Percentiles rank a stretch among this genome's conserved stretches.
Evolutionary conservation across 495 filamentous ascomycete species (phyloP).

Genomic region (Articulospora tetracladia): DNA sequence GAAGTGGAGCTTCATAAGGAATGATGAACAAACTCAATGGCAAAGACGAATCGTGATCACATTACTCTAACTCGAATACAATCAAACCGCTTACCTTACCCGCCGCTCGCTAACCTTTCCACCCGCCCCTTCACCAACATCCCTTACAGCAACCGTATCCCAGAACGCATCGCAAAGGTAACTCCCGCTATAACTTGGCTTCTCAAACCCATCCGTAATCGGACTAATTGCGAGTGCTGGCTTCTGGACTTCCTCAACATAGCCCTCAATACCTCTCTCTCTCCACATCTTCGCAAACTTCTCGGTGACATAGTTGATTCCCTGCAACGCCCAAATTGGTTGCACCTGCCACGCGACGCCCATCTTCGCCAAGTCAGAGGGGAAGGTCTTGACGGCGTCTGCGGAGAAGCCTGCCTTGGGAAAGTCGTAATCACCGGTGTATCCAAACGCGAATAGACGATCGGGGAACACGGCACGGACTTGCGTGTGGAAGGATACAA

Average conservation of each 20-base stretch:
- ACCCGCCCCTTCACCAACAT: constrained; percentile 8
- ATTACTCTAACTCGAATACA: no score
- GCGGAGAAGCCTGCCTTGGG: constrained; percentile 21
- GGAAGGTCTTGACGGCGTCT: constrained; percentile 17
- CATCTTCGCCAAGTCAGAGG: constrained; percentile 24
- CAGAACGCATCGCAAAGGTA: constrained; percentile 15
- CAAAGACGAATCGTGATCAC: no score
- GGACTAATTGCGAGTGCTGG: constrained; percentile 5
- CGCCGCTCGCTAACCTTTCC: constrained; percentile 4
- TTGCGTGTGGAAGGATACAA: constrained; percentile 10
- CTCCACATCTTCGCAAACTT: constrained; percentile 13
- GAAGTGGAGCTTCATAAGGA: no score
- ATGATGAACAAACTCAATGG: no score
- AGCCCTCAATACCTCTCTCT: constrained; percentile 12
- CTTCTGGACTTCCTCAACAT: constrained; percentile 11
- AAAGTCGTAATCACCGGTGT: constrained; percentile 25
- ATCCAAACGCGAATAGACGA: constrained; percentile 22
- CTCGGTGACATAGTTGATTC: constrained; percentile 18
- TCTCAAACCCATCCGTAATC: constrained; percentile 16
- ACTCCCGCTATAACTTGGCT: constrained; percentile 14
- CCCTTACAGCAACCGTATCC: constrained; percentile 13
- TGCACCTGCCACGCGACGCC: constrained; percentile 26
- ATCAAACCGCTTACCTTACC: not conserved
- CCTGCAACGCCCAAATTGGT: constrained; percentile 24
- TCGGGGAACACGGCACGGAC: constrained; percentile 6